Base-by-base conservation (phyloP, 805 yeast species). In the Hanseniaspora valbyensis region DNA sequence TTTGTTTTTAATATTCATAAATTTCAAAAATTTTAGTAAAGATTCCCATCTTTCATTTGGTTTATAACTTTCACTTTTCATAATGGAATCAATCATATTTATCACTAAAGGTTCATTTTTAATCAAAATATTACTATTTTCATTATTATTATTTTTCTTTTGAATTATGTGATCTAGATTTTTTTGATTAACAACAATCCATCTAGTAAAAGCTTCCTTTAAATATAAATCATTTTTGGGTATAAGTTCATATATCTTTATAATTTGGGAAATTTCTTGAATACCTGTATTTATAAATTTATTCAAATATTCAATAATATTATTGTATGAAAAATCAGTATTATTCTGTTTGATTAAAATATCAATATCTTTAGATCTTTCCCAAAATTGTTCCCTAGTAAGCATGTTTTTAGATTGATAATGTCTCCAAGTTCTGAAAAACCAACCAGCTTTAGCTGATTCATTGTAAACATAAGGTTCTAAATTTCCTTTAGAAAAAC, bases 71-170 rank as follows among this genome's bases (percentile, higher is more conserved):
- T 21, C 30, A n/a, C 28, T 28, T 22, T 37, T 37, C 12, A 13
- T 25, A 16, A 59, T 44, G 19, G 52, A 42, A 39, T 60, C 60
- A 5, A 62, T 55, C 10, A 53, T 51, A 21, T 52, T 46, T 13
- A 59, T 22, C 3, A 61, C 49, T 4, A 43, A 30, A 1, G 59
- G 56, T 34, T 63, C 52, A 12, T 62, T 61, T 7, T 30, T 25
- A 2, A 60, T 55, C 6, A 64, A 62, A 5, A 63, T 55, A 36
- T 55, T 49, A 30, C 59, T 57, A 13, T 18, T 34, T 64, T 65
- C 61, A 46, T 61, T 66, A 3, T 49, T 49, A 52, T 64, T 66
- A 38, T 56, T 55, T 25, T 56, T 59, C n/a, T n/a, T n/a, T n/a
- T n/a, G n/a, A 9, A 48, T 2, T 7, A 48, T 25, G 10, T 48